Evolutionary conservation across 257 asterid species (phyloP), one percentile per base, ranked within the genome.

Genomic region (Ligustrum vulgare): DNA sequence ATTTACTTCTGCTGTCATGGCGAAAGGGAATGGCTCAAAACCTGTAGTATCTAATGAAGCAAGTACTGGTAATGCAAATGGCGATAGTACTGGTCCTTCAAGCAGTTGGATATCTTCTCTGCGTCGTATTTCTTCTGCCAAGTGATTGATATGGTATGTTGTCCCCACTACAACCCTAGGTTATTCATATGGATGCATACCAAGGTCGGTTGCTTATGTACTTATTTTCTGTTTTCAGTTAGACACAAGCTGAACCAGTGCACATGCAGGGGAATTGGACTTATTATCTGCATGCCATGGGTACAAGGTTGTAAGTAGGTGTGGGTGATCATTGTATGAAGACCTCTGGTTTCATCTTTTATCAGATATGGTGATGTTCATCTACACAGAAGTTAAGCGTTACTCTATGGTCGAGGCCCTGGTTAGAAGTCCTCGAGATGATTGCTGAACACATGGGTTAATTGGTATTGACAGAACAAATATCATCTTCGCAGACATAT

Each of bases 41-140:
- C 92, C 89, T 74, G 70, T 78, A 25, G 36, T 79, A 76, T 85
- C 98, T n/a, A 68, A 83, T 58, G 98, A 90, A 78, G 90, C 90
- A 73, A 91, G 87, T 78, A 83, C 88, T 78, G 88, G 80, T 75
- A 84, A 79, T 62, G 93, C 85, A 82, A 87, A 82, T 81, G 90
- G 86, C 32, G 96, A 89, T 66, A 89, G 45, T 72, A 74, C 84
- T 62, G 97, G 90, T 78, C 96, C 93, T 75, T 85, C 98, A 70
- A 89, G 94, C 86, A 86, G 97, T 85, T 94, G 99, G 96, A 89
- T 94, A 67, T 89, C 97, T 72, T 88, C 97, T 63, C 82, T 91
- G 68, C 93, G 96, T 8, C 97, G 98, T 72, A 89, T 92, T 69
- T 92, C 99, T 68, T 92, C 99, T 51, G 86, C 98, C 15, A 94